These are phyloP conservation scores for Sanguinoderma infundibulare DNA, from an alignment of 1,284 basidiomycete species.

Conservation along the genomic window DNA sequence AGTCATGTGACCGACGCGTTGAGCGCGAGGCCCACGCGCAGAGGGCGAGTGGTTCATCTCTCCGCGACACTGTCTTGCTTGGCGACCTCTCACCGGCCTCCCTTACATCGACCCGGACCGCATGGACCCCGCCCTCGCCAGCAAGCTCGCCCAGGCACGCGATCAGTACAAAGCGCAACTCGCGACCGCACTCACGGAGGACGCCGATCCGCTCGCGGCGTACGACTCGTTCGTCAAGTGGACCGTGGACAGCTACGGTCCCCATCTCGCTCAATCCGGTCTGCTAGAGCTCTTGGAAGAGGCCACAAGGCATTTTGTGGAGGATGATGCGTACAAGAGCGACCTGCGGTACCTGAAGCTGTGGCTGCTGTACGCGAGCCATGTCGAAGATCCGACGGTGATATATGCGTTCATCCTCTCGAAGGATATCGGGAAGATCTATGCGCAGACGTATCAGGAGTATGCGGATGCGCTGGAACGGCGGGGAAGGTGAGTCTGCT, in stretches of 20 bases:
- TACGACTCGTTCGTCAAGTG: slow-evolving; percentile 74
- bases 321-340: slow-evolving; percentile 80
- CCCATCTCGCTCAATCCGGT: slow-evolving; percentile 55
- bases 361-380: slow-evolving; percentile 89
- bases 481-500: slow-evolving; percentile 30
- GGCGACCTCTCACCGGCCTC: not conserved
- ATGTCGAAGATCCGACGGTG: slow-evolving; percentile 71
- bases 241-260: slow-evolving; percentile 61
- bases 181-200: slow-evolving; percentile 50
- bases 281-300: slow-evolving; percentile 76
- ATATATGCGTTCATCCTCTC: slow-evolving; percentile 86
- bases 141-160: slow-evolving; percentile 38
- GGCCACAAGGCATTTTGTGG: slow-evolving; percentile 78
- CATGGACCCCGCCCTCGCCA: slow-evolving; percentile 19
- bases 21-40: slow-evolving; percentile 23
- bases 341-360: slow-evolving; percentile 89
- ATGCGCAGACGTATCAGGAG: slow-evolving; percentile 89
- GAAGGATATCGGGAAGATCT: slow-evolving; percentile 84
- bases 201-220: slow-evolving; percentile 71
- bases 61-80: slow-evolving; percentile 7
- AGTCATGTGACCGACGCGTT: slow-evolving; percentile 26
- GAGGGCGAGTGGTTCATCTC: slow-evolving; percentile 7
- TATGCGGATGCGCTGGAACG: slow-evolving; percentile 52
- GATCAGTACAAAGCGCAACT: slow-evolving; percentile 42
- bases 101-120: not conserved